phyloP scores from a whole-genome alignment of 2,329 filamentous ascomycete species.

The Scedosporium boydii region DNA sequence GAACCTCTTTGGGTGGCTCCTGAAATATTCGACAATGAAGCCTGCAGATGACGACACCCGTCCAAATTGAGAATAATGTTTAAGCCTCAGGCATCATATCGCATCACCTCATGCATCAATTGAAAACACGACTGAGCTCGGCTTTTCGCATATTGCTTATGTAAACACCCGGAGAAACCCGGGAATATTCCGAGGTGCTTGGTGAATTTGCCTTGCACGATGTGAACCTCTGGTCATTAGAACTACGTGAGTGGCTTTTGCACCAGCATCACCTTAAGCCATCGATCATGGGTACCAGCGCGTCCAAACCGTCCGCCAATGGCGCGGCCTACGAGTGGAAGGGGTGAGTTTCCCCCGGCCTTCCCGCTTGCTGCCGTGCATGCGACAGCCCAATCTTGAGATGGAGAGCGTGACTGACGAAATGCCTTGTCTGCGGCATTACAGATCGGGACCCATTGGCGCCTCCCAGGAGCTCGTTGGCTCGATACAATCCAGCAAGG shows the following conservation, averaged over 20 bases:
- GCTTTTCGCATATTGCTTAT: background rate
- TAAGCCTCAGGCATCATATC: too few relatives aligned
- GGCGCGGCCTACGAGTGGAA: constrained; percentile 33
- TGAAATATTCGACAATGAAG: too few relatives aligned
- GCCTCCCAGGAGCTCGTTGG: constrained; percentile 77
- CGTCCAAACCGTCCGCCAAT: constrained; percentile 36
- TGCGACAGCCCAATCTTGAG: background rate
- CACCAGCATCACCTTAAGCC: background rate
- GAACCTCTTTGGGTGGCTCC: too few relatives aligned
- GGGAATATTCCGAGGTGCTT: background rate
- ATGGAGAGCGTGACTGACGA: background rate
- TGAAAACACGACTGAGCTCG: background rate
- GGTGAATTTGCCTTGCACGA: background rate
- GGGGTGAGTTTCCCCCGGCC: constrained; percentile 32
- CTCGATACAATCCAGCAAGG: constrained; percentile 71
- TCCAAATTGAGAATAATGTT: too few relatives aligned
- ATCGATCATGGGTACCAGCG: constrained; percentile 42
- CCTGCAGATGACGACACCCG: too few relatives aligned
- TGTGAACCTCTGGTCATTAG: background rate
- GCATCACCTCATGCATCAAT: background rate
- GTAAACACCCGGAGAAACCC: background rate
- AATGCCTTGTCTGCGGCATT: background rate
- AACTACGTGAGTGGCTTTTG: background rate
- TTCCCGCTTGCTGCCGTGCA: background rate
- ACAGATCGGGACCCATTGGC: constrained; percentile 30